Percentiles rank a stretch among this genome's conserved stretches.
These are phyloP conservation scores for Exophiala sideris DNA, from an alignment of 2,329 filamentous ascomycete species.

Conservation along the genomic window DNA sequence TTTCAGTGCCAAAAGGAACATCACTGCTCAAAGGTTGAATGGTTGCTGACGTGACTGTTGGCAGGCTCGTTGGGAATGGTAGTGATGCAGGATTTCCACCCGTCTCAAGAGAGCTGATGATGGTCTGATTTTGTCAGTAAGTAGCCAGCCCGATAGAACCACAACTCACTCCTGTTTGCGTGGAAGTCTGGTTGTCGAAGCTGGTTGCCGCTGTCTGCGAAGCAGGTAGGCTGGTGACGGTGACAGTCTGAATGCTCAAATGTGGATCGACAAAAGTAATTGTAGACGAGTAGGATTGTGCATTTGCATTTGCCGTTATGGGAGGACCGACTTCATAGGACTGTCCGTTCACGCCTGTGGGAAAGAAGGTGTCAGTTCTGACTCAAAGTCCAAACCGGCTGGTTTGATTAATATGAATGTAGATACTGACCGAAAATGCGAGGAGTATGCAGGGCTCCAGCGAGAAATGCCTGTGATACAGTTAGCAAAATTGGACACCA, in stretches of 20 bases:
- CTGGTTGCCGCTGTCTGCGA: constrained; percentile 25
- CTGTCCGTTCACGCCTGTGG: constrained; percentile 2
- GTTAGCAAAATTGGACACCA: constrained; percentile 20
- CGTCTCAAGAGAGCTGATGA: constrained; percentile 28
- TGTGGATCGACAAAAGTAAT: constrained; percentile 24
- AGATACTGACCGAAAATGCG: constrained; percentile 14
- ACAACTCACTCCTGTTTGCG: constrained; percentile 24
- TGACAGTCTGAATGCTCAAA: constrained; percentile 23
- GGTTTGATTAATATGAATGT: not conserved
- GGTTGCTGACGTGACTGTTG: constrained; percentile 23
- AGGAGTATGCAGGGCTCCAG: constrained; percentile 21
- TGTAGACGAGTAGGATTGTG: constrained; percentile 13
- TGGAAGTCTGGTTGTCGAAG: constrained; percentile 18
- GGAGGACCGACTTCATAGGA: constrained; percentile 6
- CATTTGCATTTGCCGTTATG: not conserved
- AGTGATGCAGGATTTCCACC: constrained; percentile 25
- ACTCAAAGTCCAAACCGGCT: not conserved
- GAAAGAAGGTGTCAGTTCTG: constrained; percentile 3
- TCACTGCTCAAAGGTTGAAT: constrained; percentile 25
- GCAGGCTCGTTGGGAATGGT: constrained; percentile 27
- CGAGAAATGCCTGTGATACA: constrained; percentile 22
- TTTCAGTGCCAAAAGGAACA: constrained; percentile 22
- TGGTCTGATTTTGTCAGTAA: constrained; percentile 11
- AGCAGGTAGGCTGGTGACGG: constrained; percentile 16
- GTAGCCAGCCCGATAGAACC: not conserved